phyloP scores from a whole-genome alignment of 371 early-diverging fungal genomes.

The Mortierella sp. region DNA sequence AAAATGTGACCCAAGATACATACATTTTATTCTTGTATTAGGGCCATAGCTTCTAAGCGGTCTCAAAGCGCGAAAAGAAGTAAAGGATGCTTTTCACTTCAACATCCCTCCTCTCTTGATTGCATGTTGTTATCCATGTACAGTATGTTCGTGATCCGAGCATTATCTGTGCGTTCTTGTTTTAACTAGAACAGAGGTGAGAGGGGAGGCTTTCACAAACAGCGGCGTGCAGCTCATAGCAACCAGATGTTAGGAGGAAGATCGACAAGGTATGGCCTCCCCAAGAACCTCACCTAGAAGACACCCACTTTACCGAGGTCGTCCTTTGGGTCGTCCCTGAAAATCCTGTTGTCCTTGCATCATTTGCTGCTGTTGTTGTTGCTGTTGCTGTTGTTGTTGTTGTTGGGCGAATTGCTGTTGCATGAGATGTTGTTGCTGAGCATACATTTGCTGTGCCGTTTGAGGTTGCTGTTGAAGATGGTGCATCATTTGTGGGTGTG shows the following conservation, averaged over 20 bases:
- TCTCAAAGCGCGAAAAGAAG: no score
- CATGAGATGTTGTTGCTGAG: constrained; percentile 29
- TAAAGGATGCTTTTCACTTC: no score
- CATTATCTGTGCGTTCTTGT: constrained; percentile 34
- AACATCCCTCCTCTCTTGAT: no score
- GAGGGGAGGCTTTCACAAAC: no score
- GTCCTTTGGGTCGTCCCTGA: constrained; percentile 32
- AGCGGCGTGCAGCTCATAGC: constrained; percentile 7
- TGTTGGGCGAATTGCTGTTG: constrained; percentile 18
- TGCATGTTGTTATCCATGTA: constrained; percentile 19
- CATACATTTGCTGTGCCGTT: constrained; percentile 16
- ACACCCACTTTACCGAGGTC: constrained; percentile 44
- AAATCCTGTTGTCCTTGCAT: constrained; percentile 41
- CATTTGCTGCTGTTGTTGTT: constrained; percentile 38
- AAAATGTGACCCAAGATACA: no score
- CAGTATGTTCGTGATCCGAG: constrained; percentile 31
- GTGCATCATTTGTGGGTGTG: constrained; percentile 49
- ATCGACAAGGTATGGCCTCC: not conserved
- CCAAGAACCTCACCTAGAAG: not conserved
- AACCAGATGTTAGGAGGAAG: not conserved
- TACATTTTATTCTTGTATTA: no score
- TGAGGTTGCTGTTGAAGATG: constrained; percentile 36
- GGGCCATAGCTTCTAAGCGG: no score
- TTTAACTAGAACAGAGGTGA: constrained; percentile 14
- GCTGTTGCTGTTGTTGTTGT: constrained; percentile 33